Base-by-base conservation (phyloP, 768 basidiomycete species). In the Macrocybe gigantea region DNA sequence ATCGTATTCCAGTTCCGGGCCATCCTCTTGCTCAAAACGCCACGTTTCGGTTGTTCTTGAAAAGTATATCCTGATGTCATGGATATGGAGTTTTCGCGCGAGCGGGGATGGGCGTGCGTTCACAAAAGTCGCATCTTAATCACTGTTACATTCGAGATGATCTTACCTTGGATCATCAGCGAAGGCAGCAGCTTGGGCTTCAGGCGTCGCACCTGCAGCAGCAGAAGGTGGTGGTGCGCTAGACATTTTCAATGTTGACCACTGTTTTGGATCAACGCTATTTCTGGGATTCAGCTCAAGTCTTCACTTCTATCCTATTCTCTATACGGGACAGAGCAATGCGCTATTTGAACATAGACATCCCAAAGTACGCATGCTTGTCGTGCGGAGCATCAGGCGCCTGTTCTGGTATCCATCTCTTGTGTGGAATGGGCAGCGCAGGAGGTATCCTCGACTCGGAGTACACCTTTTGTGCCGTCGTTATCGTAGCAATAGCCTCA, bases 1-100 rank as follows among this genome's bases (percentile, higher is more conserved):
- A 61, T 93, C 89, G 70, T 86, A 98, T 68, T 98, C 95, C 59
- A 90, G 75, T 63, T 96, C 94, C n/a, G 76, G 67, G 12, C 90
- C 93, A 56, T 93, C 88, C 41, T 89, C 88, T 58, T 91, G 81
- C 63, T 99, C 95, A 60, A 85, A 82, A 51, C 83, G 81, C 91
- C 92, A 98, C 57, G 89, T 85, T 44, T 78, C 78, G 5, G 81
- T 71, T 37, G 74, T 73, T 58, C 77, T 85, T 45, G 87, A 85
- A 62, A 87, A 90, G 66, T 92, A 85, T 9, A 93, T 79, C 51
- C 85, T 78, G 62, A 42, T 22, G 22, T 22, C 22, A 22, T 22
- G 22, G 22, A 22, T 22, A 22, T 4, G 22, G 22, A 22, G 22
- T 22, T 22, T 22, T 22, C 22, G 22, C 22, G 22, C 1, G 22